Evolutionary conservation across 805 yeast genomes (phyloP).

Genomic region (Kodamaea sagamina): DNA sequence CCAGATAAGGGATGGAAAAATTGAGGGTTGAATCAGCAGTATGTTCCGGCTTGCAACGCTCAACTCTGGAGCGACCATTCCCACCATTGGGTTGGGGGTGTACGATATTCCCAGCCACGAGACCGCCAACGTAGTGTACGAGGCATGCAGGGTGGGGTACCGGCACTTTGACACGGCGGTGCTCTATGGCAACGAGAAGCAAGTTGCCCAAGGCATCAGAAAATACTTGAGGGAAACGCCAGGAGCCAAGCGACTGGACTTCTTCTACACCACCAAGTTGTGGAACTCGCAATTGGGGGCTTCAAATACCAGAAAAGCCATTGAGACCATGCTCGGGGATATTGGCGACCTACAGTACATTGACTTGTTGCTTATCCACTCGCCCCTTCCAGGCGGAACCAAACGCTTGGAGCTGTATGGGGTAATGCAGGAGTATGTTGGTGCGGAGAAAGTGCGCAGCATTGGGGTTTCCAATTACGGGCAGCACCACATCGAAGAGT

Average conservation of each 20-base stretch:
- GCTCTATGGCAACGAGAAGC: conserved; percentile 65
- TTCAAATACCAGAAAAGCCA: conserved; percentile 55
- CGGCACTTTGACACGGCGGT: conserved; percentile 77
- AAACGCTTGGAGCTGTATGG: conserved; percentile 52
- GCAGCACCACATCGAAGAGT: conserved; percentile 54
- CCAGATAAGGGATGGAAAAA: too few species aligned
- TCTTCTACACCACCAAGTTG: conserved; percentile 63
- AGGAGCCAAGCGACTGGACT: conserved; percentile 23
- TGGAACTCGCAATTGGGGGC: conserved; percentile 49
- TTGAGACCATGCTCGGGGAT: conserved; percentile 52
- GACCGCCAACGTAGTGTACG: conserved; percentile 47
- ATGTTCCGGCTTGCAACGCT: conserved; percentile 21
- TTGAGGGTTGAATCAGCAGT: too few species aligned
- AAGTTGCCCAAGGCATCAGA: conserved; percentile 63
- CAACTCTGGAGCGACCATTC: conserved; percentile 37
- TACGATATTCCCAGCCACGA: conserved; percentile 40
- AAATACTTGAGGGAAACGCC: conserved; percentile 40
- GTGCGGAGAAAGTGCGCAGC: conserved; percentile 47
- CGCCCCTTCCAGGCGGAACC: conserved; percentile 47
- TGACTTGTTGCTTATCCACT: conserved; percentile 68
- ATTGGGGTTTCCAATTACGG: conserved; percentile 72
- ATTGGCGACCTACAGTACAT: conserved; percentile 63
- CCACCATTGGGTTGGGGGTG: conserved; percentile 53
- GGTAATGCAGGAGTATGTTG: conserved; percentile 59
- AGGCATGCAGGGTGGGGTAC: conserved; percentile 66